phyloP scores from a whole-genome alignment of 208 protist species.

The Leishmania amazonensis region DNA sequence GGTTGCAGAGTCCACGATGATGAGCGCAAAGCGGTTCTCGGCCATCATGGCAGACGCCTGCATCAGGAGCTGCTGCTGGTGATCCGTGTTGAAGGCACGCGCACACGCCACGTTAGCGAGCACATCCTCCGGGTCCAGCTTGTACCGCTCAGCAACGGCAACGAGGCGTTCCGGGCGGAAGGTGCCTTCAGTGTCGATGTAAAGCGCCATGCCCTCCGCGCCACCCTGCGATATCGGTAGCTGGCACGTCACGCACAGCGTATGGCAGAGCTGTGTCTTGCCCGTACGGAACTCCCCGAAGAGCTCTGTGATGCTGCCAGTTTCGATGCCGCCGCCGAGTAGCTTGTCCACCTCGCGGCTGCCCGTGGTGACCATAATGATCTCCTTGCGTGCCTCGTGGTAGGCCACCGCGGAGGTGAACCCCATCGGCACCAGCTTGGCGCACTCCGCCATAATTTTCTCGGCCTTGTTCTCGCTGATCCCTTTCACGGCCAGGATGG shows the following conservation, averaged over 20 bases:
- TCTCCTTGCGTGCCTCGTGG: conserved; percentile 95
- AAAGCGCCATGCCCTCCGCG: conserved; percentile 98
- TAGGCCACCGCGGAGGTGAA: conserved; percentile 98
- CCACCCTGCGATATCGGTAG: conserved; percentile 96
- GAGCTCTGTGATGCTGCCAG: conserved; percentile 99
- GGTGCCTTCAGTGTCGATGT: conserved; percentile 99
- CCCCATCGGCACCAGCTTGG: conserved; percentile 97
- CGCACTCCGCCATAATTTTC: conserved; percentile 95
- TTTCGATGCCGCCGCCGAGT: conserved; percentile 97
- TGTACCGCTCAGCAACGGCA: conserved; percentile 94
- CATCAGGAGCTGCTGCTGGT: conserved; percentile 96
- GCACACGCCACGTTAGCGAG: conserved; percentile 99
- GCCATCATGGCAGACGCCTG: conserved; percentile 99
- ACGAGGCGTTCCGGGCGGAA: conserved; percentile 97
- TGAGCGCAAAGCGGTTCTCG: conserved; percentile 97
- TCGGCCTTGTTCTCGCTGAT: conserved; percentile 99
- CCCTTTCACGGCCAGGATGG: conserved; percentile 97
- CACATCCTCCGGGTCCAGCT: conserved; percentile 96
- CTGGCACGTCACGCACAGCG: conserved; percentile 98
- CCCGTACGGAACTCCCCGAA: conserved; percentile 99
- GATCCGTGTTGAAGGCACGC: conserved; percentile 99
- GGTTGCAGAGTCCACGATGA: conserved; percentile 99
- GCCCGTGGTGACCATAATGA: conserved; percentile 98
- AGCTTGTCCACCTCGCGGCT: conserved; percentile 98
- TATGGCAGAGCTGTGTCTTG: conserved; percentile 99